Conservation (phyloP, 352 stramenopile genomes). For the Phytophthora pseudosyringae region DNA sequence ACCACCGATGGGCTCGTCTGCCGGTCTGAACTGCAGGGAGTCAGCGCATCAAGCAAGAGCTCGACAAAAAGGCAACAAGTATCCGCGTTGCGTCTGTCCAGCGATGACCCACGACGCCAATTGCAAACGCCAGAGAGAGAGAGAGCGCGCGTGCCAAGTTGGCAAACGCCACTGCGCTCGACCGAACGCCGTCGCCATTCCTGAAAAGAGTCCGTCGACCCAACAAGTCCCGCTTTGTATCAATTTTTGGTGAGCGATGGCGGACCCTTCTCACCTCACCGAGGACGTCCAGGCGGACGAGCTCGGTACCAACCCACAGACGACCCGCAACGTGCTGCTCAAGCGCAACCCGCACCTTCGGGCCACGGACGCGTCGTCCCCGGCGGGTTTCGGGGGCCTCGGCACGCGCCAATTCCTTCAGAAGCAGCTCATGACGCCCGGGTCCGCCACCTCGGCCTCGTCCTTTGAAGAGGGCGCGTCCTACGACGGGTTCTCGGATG, state of each 20-base stretch:
- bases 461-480: slow-evolving; percentile 43
- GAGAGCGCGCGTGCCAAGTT: too few relatives aligned
- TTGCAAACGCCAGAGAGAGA: slow-evolving; percentile 5
- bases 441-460: slow-evolving; percentile 41
- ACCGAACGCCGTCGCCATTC: slow-evolving; percentile 14
- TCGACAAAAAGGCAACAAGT: slow-evolving; percentile 18
- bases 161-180: background rate
- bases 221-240: slow-evolving; percentile 20
- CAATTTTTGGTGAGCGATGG: slow-evolving; percentile 16
- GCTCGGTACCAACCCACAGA: slow-evolving; percentile 24
- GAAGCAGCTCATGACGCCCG: slow-evolving; percentile 42
- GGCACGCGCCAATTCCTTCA: slow-evolving; percentile 36
- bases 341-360: slow-evolving; percentile 40
- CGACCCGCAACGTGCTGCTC: slow-evolving; percentile 20
- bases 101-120: background rate
- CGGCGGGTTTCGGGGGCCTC: slow-evolving; percentile 25
- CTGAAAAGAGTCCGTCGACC: slow-evolving; percentile 32
- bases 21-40: slow-evolving; percentile 28
- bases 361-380: slow-evolving; percentile 13
- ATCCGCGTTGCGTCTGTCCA: slow-evolving; percentile 20
- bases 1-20: slow-evolving; percentile 31
- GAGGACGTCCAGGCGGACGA: background rate
- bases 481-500: slow-evolving; percentile 37
- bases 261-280: slow-evolving; percentile 14
- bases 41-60: slow-evolving; percentile 21